A percentile compares a stretch with the other conserved stretches of the same genome.
phyloP scores from a whole-genome alignment of 1,139 yeast genomes.

The Saccharomyces hybrid region DNA sequence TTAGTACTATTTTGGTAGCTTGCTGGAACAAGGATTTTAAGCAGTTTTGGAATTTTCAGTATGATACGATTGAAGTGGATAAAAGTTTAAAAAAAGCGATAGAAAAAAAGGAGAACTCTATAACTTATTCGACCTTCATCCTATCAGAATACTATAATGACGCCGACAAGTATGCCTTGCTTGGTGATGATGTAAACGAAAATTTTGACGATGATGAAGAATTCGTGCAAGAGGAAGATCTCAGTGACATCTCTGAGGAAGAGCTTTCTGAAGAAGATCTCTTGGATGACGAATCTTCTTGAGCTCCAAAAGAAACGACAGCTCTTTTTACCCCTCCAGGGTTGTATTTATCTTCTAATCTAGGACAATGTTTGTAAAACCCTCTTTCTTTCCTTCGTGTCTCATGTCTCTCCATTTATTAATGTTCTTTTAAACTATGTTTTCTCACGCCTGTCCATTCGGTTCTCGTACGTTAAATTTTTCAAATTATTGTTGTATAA shows the following conservation, averaged over 20 bases:
- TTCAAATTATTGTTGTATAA: not conserved
- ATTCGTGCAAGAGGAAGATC: slow-evolving; percentile 9
- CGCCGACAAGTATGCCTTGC: slow-evolving; percentile 13
- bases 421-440: not conserved
- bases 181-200: not conserved
- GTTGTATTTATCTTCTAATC: not conserved
- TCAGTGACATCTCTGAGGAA: not conserved
- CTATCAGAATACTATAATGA: slow-evolving; percentile 14
- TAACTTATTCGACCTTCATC: slow-evolving; percentile 12
- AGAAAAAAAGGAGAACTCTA: not conserved
- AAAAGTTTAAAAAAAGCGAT: slow-evolving; percentile 4
- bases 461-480: not conserved
- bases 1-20: slow-evolving; percentile 34
- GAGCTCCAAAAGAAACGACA: not conserved
- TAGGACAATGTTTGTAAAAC: not conserved
- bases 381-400: not conserved
- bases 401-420: not conserved
- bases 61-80: slow-evolving; percentile 17
- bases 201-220: slow-evolving; percentile 10
- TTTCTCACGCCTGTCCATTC: not conserved
- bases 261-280: not conserved
- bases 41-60: slow-evolving; percentile 35
- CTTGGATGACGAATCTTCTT: not conserved
- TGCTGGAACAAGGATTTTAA: slow-evolving; percentile 37
- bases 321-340: not conserved